A percentile compares a stretch with the other conserved stretches of the same genome.
Conservation (phyloP, 257 asterid genomes). For the Thymus quinquecostatus region DNA sequence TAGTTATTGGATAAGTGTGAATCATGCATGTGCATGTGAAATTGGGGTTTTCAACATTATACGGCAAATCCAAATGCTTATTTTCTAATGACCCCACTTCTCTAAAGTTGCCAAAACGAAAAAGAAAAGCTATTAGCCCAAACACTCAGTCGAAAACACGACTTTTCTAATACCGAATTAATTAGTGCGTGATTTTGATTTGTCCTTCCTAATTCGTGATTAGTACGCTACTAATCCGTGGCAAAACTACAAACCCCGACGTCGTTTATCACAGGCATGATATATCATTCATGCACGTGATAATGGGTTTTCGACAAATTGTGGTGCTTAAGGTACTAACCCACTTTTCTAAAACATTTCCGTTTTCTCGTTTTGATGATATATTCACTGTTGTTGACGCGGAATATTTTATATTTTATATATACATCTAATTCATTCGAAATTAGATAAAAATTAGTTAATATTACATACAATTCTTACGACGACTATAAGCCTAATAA, state of each 20-base stretch:
- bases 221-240: conserved; percentile 5
- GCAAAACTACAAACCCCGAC: conserved; percentile 15
- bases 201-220: conserved; percentile 21
- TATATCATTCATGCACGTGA: neutral
- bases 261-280: conserved; percentile 7
- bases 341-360: neutral
- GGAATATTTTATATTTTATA: no score
- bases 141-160: conserved; percentile 7
- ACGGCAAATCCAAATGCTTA: conserved; percentile 33
- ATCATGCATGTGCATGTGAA: conserved; percentile 32
- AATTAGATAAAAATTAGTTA: no score
- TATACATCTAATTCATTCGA: no score
- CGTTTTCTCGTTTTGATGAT: neutral
- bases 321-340: neutral
- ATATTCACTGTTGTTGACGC: no score
- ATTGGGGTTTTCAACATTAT: conserved; percentile 35
- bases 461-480: no score
- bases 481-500: neutral
- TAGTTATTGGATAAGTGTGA: conserved; percentile 22
- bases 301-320: conserved; percentile 17
- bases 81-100: conserved; percentile 30
- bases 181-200: conserved; percentile 10
- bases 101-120: conserved; percentile 13
- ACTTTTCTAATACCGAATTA: conserved; percentile 26
- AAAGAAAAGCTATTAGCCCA: conserved; percentile 14